These are phyloP conservation scores for Phlebopus sp. DNA, from an alignment of 1,284 basidiomycete genomes.

Conservation along the genomic window DNA sequence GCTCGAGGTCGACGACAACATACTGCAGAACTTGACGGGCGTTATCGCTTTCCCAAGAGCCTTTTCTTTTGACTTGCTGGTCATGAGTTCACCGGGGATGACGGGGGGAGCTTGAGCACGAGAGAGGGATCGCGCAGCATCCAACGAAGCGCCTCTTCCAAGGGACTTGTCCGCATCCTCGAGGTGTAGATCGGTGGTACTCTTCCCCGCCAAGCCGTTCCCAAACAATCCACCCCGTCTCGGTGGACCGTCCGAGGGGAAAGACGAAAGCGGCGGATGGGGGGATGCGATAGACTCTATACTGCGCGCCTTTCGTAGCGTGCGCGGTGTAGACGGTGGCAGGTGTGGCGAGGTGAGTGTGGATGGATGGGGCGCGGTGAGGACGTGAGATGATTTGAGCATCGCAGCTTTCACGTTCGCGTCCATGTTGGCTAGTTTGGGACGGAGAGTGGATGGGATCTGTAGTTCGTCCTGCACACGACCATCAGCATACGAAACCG, in stretches of 20 bases:
- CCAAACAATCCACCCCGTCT: conserved; percentile 38
- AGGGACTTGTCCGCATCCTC: conserved; percentile 33
- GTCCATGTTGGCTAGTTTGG: conserved; percentile 77
- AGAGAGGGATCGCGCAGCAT: conserved; percentile 46
- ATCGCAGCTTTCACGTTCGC: conserved; percentile 85
- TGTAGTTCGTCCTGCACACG: conserved; percentile 72
- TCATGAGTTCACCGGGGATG: conserved; percentile 32
- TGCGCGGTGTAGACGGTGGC: conserved; percentile 36
- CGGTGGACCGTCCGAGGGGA: conserved; percentile 41
- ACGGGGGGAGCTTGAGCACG: conserved; percentile 48
- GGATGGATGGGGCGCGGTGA: conserved; percentile 49
- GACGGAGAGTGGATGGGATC: conserved; percentile 72
- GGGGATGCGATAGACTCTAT: conserved; percentile 65
- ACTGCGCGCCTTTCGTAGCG: conserved; percentile 64
- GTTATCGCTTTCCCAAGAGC: conserved; percentile 52
- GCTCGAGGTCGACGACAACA: conserved; percentile 64
- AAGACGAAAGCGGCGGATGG: conserved; percentile 34
- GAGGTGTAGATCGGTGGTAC: conserved; percentile 33
- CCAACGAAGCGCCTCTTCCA: conserved; percentile 53
- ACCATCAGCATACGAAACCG: too few relatives aligned
- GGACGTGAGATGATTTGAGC: conserved; percentile 77
- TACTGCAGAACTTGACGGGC: conserved; percentile 61
- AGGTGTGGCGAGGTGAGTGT: conserved; percentile 12
- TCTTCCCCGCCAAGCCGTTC: conserved; percentile 44
- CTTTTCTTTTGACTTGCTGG: conserved; percentile 45